These are phyloP conservation scores for Sugiyamaella mastotermitis DNA, from an alignment of 805 yeast species.

Conservation along the genomic window DNA sequence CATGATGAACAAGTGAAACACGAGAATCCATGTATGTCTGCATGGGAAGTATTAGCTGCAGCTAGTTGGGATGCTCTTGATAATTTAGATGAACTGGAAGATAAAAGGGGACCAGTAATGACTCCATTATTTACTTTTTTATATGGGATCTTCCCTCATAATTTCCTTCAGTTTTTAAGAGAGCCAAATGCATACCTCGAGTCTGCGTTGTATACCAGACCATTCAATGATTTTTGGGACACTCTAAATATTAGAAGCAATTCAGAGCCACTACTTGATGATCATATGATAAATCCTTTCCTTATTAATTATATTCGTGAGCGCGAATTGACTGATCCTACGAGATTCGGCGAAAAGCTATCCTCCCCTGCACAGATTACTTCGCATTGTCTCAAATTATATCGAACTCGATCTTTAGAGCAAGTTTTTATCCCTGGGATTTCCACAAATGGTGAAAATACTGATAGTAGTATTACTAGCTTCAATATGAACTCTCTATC, in stretches of 20 bases:
- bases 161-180: conserved; percentile 38
- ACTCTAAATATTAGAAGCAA: conserved; percentile 29
- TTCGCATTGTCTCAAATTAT: no score
- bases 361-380: no score
- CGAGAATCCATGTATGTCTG: no score
- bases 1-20: no score
- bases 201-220: conserved; percentile 15
- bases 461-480: no score
- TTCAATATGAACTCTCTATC: no score
- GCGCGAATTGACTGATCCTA: conserved; percentile 31
- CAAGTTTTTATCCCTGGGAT: no score
- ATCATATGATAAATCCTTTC: conserved; percentile 45
- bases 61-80: conserved; percentile 25
- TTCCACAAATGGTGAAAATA: no score
- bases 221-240: conserved; percentile 30
- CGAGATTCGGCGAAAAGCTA: no score
- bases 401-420: no score
- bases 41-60: no score
- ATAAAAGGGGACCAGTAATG: conserved; percentile 24
- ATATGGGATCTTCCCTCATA: conserved; percentile 54
- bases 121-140: conserved; percentile 41
- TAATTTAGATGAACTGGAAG: conserved; percentile 11
- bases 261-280: conserved; percentile 28
- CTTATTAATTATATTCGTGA: conserved; percentile 33
- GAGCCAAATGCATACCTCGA: conserved; percentile 36